Conservation (phyloP, 257 asterid species). For the Capsicum pubescens region DNA sequence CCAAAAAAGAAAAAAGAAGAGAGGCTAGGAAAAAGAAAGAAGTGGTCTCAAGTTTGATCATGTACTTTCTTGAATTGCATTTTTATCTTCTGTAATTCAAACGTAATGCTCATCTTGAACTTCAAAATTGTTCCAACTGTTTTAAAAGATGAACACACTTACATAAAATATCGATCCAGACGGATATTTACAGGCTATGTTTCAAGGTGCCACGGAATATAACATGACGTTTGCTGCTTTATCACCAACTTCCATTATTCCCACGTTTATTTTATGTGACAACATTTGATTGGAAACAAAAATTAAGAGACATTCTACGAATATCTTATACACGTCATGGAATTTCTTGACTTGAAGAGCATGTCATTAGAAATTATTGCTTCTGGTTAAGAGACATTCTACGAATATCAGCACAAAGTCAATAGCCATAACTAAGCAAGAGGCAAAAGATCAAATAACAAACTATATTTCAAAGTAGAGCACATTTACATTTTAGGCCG, state of each 20-base stretch:
- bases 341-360: neutral
- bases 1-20: too few relatives aligned
- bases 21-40: too few relatives aligned
- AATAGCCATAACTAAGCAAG: neutral
- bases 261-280: neutral
- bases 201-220: too few relatives aligned
- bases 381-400: neutral
- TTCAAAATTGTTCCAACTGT: neutral
- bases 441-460: neutral
- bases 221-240: neutral
- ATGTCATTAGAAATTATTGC: neutral
- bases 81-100: neutral
- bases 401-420: slow-evolving; percentile 1
- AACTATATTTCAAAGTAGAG: neutral
- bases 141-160: neutral
- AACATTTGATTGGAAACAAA: neutral
- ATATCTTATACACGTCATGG: neutral
- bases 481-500: neutral
- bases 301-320: neutral
- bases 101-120: neutral
- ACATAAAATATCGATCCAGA: neutral
- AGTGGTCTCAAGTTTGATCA: neutral
- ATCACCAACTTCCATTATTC: neutral
- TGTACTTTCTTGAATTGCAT: neutral
- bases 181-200: neutral